Evolutionary conservation across 163 green algal species (phyloP), one percentile per base, ranked within the genome.

Genomic region (Coccomyxa subellipsoidea): DNA sequence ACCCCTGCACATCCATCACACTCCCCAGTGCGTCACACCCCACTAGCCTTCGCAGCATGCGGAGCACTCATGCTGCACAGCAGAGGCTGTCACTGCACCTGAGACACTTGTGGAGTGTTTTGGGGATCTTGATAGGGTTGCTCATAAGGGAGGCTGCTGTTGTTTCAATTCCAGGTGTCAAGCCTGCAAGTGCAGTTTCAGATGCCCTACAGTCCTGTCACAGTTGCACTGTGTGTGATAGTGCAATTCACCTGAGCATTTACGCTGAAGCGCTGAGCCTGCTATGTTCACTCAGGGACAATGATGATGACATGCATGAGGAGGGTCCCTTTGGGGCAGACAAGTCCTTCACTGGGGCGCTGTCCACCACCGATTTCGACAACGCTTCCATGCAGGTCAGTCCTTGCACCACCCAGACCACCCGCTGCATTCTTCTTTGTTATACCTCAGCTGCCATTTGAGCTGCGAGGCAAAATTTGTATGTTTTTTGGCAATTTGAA

Each of bases 331-430:
- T 34, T 7, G n/a, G 2, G 27, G 66, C 6, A 18, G 66, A 73
- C 32, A 32, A 73, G 66, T 73, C 66, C 66, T 73, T 73, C 66
- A 73, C 66, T 7, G 66, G 66, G 21, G 66, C 29, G 10, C 7
- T 73, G 29, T 73, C 66, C 66, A 73, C 66, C 6, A 73, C 66
- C 15, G 66, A 73, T n/a, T 73, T 73, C n/a, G 66, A 73, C 10
- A 40, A 40, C 27, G 71, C 71, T 25, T 77, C 35, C 12, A 9
- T 77, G 9, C n/a, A 77, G 71, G 71, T 40, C 4, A 38, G 35
- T 9, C 21, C 66, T 73, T 73, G 66, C 66, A 34, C 4, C 29
- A 73, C 8, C 15, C 2, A 34, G n/a, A 73, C 27, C 4, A 29
- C 66, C 15, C 18, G 23, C 66, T 35, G 66, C 66, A 75, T 35